Base-by-base conservation (phyloP, 1,139 yeast genomes). In the Saccharomyces pastorianus region DNA sequence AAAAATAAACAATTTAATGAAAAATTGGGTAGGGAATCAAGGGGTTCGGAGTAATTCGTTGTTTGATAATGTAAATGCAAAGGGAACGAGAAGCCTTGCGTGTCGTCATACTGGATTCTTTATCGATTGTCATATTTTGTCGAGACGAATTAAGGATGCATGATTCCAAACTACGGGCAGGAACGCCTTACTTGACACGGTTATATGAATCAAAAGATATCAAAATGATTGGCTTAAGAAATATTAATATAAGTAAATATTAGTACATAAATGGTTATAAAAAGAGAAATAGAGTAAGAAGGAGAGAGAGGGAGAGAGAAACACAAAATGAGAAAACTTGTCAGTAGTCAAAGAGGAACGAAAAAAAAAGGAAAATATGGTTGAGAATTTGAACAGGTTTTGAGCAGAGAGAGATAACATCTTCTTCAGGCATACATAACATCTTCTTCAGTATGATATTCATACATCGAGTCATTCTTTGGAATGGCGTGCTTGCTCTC, bases 1-100 rank as follows among this genome's bases (percentile, higher is more conserved):
- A 85, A 84, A 69, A 89, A 89, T 74, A 80, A 78, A 64, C 86
- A 85, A 64, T 89, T 88, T 70, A 89, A 88, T 70, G 80, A 79
- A 68, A 87, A 87, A 64, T 72, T 89, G 59, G 76, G 82, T 6
- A 60, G 61, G 29, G 59, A 34, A 17, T 14, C n/a, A 48, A 41
- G 28, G 4, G 27, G 17, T 31, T n/a, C 26, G 13, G 20, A 29
- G 13, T 50, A 20, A 20, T 20, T 17, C 17, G 17, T 17, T 17
- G 17, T 17, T 17, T 17, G 17, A 17, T 17, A 17, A 20, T 20
- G 23, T 20, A 3, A 20, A 20, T 20, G 23, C 23, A 20, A 20
- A 20, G 23, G 23, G 17, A 17, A 17, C 17, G 17, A 17, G 17
- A 20, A 20, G 23, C 23, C 23, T 3, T 20, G 2, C 23, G 23